Base-by-base conservation (phyloP, 768 basidiomycete species). In the Xerocomellus dryophilus region DNA sequence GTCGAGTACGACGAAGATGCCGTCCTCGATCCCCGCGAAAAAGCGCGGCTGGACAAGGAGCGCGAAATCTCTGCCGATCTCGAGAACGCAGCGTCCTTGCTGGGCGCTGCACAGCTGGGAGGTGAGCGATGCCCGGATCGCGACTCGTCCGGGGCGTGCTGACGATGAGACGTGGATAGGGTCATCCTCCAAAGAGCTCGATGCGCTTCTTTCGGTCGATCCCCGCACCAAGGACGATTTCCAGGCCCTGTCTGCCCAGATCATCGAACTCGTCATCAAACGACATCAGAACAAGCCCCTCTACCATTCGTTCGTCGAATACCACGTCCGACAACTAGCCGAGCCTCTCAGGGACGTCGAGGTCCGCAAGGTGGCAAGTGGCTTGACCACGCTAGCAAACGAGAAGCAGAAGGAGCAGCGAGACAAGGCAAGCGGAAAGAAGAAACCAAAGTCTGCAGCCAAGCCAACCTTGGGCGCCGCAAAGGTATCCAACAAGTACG, bases 191-290 rank as follows among this genome's bases (percentile, higher is more conserved):
- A 74, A 77, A 32, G 88, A 86, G 42, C 77, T 91, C 42, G 85
- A 89, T 67, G 75, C 80, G 4, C 76, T 94, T 38, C 76, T 96
- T 53, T 86, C 86, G 5, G 81, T 81, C 59, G 81, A 90, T 66
- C 94, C 93, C 3, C 86, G 87, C 53, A 90, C 90, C 43, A 95
- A 93, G 71, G 90, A 90, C 36, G 94, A 98, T 62, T 96, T 95
- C 68, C 72, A 84, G 42, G 71, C 75, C 23, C 75, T 96, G 61
- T 93, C 94, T 3, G 69, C 82, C 40, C 75, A 81, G 51, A 84
- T 99, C 63, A 81, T 90, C 64, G 81, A 89, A 43, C 75, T 78
- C 53, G 70, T 98, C 61, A 76, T 93, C 74, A 85, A 86, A 61
- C 84, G 81, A 63, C 92, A 95, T 71, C 79, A 88, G 62, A 71